Evolutionary conservation across 306 rosid genomes (phyloP).

Genomic region (Prosopis cineraria): DNA sequence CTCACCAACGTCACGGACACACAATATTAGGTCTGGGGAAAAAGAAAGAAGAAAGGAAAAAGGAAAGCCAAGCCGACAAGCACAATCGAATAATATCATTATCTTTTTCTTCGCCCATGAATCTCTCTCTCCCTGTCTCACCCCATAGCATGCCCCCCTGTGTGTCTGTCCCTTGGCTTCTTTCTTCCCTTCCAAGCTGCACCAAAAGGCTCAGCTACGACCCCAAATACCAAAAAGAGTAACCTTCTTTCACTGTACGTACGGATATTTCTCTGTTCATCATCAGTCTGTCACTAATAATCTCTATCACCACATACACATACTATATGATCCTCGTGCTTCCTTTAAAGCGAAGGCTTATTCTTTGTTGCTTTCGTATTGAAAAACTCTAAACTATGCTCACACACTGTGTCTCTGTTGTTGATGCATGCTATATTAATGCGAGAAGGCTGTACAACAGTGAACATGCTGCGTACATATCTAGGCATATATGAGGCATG

Average conservation of each 20-base stretch:
- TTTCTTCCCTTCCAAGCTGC: slow-evolving; percentile 14
- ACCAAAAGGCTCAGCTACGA: slow-evolving; percentile 15
- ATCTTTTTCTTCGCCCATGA: slow-evolving; percentile 41
- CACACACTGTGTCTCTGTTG: slow-evolving; percentile 18
- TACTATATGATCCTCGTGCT: neutral
- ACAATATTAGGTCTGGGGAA: slow-evolving; percentile 17
- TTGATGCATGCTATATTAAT: slow-evolving; percentile 34
- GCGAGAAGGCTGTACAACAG: slow-evolving; percentile 23
- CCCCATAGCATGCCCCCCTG: slow-evolving; percentile 23
- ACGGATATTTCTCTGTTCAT: slow-evolving; percentile 13
- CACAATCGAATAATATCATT: slow-evolving; percentile 56
- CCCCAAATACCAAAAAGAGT: slow-evolving; percentile 34
- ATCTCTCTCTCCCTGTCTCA: slow-evolving; percentile 20
- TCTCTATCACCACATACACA: neutral
- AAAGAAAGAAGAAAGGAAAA: neutral
- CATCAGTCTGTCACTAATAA: neutral
- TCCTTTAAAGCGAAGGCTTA: neutral
- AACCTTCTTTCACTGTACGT: slow-evolving; percentile 36
- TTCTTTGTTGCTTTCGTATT: slow-evolving; percentile 14
- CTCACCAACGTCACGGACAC: slow-evolving; percentile 17
- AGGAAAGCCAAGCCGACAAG: slow-evolving; percentile 43
- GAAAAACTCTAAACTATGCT: slow-evolving; percentile 22
- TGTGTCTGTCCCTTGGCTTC: slow-evolving; percentile 24
- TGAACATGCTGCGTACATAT: slow-evolving; percentile 25
- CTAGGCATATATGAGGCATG: slow-evolving; percentile 36